These are phyloP conservation scores for Trichoderma sp. DNA, from an alignment of 2,329 filamentous ascomycete species.

Conservation along the genomic window DNA sequence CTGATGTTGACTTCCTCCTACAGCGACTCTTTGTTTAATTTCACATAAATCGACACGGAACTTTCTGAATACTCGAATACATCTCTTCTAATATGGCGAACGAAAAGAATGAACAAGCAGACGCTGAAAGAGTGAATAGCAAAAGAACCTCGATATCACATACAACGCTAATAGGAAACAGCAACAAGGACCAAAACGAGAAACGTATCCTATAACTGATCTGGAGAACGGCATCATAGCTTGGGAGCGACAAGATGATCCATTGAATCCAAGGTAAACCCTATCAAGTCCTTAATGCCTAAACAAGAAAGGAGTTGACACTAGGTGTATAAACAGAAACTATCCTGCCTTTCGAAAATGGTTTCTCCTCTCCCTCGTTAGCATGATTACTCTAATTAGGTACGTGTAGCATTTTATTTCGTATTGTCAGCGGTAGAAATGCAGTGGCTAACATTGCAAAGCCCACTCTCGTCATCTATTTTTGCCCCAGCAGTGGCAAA, in stretches of 20 bases:
- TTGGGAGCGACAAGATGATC: slow-evolving; percentile 51
- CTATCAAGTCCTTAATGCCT: too few species aligned
- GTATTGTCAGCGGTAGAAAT: not conserved
- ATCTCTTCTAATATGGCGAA: not conserved
- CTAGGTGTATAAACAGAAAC: slow-evolving; percentile 37
- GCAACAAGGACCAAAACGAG: not conserved
- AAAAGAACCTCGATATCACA: not conserved
- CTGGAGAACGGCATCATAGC: slow-evolving; percentile 39
- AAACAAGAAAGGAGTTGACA: not conserved
- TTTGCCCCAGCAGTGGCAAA: slow-evolving; percentile 67
- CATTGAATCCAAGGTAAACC: slow-evolving; percentile 45
- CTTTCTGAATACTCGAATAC: not conserved
- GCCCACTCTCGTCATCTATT: slow-evolving; percentile 55
- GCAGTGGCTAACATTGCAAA: slow-evolving; percentile 26
- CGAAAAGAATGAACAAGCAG: not conserved
- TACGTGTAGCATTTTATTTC: not conserved
- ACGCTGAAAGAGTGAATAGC: not conserved
- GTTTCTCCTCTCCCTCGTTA: slow-evolving; percentile 48
- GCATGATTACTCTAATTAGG: slow-evolving; percentile 50
- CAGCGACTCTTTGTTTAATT: not conserved
- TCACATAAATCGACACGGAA: too few species aligned
- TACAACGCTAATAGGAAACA: not conserved
- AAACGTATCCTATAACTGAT: slow-evolving; percentile 14
- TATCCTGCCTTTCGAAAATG: slow-evolving; percentile 52
- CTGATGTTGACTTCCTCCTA: not conserved